phyloP scores from a whole-genome alignment of 352 stramenopile species.

The Globisporangium apiculatum region DNA sequence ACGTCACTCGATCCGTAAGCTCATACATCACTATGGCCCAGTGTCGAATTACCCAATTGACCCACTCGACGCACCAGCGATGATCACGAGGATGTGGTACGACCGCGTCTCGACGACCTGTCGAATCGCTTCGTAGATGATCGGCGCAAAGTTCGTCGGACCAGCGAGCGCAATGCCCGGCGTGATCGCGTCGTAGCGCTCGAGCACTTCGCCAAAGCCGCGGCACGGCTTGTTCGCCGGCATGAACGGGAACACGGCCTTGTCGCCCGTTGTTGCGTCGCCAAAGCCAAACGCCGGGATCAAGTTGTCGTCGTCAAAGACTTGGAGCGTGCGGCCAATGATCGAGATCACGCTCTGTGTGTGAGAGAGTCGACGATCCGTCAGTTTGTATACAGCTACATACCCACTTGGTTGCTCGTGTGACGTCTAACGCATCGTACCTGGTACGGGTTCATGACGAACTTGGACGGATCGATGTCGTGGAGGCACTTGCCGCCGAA shows the following conservation, averaged over 20 bases:
- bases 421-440: conserved; percentile 6
- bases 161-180: conserved; percentile 40
- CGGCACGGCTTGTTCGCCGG: conserved; percentile 27
- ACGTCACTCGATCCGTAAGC: too few relatives aligned
- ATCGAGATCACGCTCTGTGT: conserved; percentile 56
- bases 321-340: conserved; percentile 53
- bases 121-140: conserved; percentile 66
- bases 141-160: conserved; percentile 74
- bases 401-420: not conserved
- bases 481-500: conserved; percentile 66
- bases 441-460: conserved; percentile 60
- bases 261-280: conserved; percentile 45
- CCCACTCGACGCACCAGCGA: conserved; percentile 25
- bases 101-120: conserved; percentile 32
- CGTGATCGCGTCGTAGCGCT: conserved; percentile 44
- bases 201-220: conserved; percentile 49
- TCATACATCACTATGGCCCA: too few relatives aligned
- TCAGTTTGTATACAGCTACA: not conserved
- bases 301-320: conserved; percentile 62
- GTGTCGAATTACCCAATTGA: too few relatives aligned
- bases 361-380: not conserved
- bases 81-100: conserved; percentile 75
- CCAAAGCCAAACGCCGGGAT: conserved; percentile 78
- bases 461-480: conserved; percentile 43
- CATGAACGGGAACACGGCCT: conserved; percentile 46